Conservation (phyloP, 257 asterid species). For the Forsythia viridissima region DNA sequence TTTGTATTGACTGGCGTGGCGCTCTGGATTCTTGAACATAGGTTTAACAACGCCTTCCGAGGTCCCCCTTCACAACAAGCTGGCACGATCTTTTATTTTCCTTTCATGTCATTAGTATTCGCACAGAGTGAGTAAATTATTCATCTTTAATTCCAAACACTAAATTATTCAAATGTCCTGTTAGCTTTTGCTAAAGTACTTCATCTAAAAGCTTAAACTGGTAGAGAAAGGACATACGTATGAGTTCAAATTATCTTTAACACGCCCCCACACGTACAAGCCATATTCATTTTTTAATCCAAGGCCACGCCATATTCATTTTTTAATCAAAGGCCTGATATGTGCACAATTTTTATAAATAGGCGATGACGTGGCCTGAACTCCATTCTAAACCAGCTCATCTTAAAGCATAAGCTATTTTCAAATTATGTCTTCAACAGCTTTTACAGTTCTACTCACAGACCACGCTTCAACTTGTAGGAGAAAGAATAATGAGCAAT, state of each 20-base stretch:
- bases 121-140: slow-evolving; percentile 36
- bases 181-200: neutral
- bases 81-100: slow-evolving; percentile 44
- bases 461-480: slow-evolving; percentile 18
- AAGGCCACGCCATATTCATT: too few species aligned
- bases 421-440: neutral
- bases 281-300: neutral
- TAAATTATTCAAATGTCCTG: neutral
- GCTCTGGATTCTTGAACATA: slow-evolving; percentile 53
- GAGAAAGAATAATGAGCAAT: slow-evolving; percentile 43
- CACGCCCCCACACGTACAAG: too few species aligned
- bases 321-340: neutral
- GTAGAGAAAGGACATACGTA: neutral
- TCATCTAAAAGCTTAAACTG: neutral
- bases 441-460: neutral
- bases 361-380: neutral
- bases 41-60: slow-evolving; percentile 37
- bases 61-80: slow-evolving; percentile 44
- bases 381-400: neutral
- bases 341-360: neutral
- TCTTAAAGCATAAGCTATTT: neutral
- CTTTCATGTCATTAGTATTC: slow-evolving; percentile 47
- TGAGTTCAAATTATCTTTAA: too few species aligned
- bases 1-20: slow-evolving; percentile 35
- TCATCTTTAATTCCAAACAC: neutral